A percentile compares a stretch with the other conserved stretches of the same genome.
Evolutionary conservation across 208 protist genomes (phyloP).

Genomic region (Vickermania ingenoplastis): DNA sequence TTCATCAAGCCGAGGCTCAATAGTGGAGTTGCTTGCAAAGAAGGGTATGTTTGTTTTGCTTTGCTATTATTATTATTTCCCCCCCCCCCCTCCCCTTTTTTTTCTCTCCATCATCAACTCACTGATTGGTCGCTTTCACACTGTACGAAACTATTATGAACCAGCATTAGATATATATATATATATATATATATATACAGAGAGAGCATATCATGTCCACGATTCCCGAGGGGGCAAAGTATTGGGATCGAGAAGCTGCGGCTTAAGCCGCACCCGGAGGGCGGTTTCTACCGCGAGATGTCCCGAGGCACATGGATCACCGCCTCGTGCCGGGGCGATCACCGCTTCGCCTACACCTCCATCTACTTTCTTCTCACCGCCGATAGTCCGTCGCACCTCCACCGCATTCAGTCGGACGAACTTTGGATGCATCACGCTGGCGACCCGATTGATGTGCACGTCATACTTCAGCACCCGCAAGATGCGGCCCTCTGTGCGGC

Average conservation of each 20-base stretch:
- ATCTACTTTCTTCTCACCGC: conserved; percentile 7
- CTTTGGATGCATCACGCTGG: conserved; percentile 37
- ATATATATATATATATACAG: no score
- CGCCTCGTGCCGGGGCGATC: conserved; percentile 11
- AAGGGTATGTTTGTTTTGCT: no score
- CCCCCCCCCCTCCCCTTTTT: no score
- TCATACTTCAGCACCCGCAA: conserved; percentile 14
- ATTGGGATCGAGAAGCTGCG: conserved; percentile 33
- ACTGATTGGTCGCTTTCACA: no score
- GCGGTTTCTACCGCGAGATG: conserved; percentile 25
- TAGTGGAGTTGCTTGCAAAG: no score
- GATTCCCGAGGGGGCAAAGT: no score
- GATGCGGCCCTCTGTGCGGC: conserved; percentile 15
- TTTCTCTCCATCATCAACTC: no score
- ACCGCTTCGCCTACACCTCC: background rate
- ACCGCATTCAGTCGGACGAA: conserved; percentile 41
- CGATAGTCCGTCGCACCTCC: conserved; percentile 30
- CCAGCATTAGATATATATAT: no score
- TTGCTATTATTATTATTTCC: no score
- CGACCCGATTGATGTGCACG: conserved; percentile 30
- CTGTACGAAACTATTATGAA: no score
- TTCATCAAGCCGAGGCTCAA: no score
- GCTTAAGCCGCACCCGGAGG: conserved; percentile 32
- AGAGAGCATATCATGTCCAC: no score
- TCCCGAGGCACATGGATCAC: conserved; percentile 14